Conservation (phyloP, 768 basidiomycete genomes). For the Kwoniella botswanensis region DNA sequence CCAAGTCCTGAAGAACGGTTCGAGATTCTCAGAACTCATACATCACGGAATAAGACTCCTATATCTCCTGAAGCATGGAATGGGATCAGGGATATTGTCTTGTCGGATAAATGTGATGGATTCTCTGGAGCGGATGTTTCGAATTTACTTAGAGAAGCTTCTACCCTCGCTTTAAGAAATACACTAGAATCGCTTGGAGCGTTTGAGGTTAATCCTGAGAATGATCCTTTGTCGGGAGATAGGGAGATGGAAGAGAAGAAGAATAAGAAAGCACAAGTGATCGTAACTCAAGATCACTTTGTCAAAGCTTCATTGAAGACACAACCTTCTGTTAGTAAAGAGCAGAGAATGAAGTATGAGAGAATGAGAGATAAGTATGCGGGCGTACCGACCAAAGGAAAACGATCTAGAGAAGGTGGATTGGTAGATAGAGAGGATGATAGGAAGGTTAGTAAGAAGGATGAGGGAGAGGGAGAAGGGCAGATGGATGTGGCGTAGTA, state of each 20-base stretch:
- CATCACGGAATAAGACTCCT: slow-evolving; percentile 66
- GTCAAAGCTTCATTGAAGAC: slow-evolving; percentile 75
- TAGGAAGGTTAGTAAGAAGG: not conserved
- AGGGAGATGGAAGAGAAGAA: slow-evolving; percentile 13
- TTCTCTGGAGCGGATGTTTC: slow-evolving; percentile 93
- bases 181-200: slow-evolving; percentile 66
- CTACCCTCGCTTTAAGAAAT: slow-evolving; percentile 76
- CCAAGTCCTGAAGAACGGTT: slow-evolving; percentile 74
- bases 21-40: slow-evolving; percentile 80
- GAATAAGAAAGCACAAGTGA: slow-evolving; percentile 28
- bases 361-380: slow-evolving; percentile 79
- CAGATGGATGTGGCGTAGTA: slow-evolving; percentile 15
- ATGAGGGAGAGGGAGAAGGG: slow-evolving; percentile 23
- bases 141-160: slow-evolving; percentile 84
- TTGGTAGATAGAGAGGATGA: not conserved
- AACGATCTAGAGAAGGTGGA: slow-evolving; percentile 39
- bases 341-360: slow-evolving; percentile 83
- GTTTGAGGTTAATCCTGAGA: slow-evolving; percentile 65
- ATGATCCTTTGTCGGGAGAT: slow-evolving; percentile 21
- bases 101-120: slow-evolving; percentile 71
- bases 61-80: slow-evolving; percentile 61
- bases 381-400: slow-evolving; percentile 64
- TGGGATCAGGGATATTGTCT: slow-evolving; percentile 63
- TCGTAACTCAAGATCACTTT: slow-evolving; percentile 73
- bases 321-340: slow-evolving; percentile 78